Conservation (phyloP, 768 basidiomycete species). For the Dioszegia aurantiaca region DNA sequence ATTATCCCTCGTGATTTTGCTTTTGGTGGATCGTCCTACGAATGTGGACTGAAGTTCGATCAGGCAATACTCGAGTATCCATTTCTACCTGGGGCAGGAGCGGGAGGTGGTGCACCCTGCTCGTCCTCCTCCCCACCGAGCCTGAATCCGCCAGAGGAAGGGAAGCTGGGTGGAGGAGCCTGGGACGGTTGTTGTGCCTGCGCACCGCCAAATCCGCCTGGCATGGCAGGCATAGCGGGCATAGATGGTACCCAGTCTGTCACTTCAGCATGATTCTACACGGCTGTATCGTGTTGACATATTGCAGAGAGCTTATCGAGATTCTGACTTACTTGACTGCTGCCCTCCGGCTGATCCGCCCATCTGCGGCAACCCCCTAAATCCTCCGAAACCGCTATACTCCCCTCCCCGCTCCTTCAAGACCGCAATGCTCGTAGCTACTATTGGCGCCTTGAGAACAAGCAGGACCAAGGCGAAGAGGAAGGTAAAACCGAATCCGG, state of each 20-base stretch:
- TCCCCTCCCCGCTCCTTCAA: constrained; percentile 17
- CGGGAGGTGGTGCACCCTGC: constrained; percentile 26
- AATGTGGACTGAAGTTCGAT: too few relatives aligned
- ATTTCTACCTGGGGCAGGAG: constrained; percentile 35
- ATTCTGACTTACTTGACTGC: constrained; percentile 15
- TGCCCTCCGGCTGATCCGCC: constrained; percentile 5
- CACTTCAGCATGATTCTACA: too few relatives aligned
- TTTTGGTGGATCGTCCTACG: too few relatives aligned
- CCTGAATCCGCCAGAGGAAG: constrained; percentile 43
- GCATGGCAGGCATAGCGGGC: constrained; percentile 25
- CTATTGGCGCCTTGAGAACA: constrained; percentile 37
- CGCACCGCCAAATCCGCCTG: constrained; percentile 29
- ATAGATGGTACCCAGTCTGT: constrained; percentile 28
- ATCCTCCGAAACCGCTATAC: constrained; percentile 13
- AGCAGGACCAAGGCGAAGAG: constrained; percentile 29
- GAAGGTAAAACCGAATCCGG: constrained; percentile 21
- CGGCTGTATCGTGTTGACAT: too few relatives aligned
- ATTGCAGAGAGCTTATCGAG: neutral
- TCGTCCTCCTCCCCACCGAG: constrained; percentile 43
- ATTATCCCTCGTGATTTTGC: too few relatives aligned
- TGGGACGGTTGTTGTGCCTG: neutral
- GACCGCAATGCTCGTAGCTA: constrained; percentile 24
- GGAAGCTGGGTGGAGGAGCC: constrained; percentile 29
- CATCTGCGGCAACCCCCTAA: constrained; percentile 19
- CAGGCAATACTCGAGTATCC: constrained; percentile 43